Conservation (phyloP, 345 rosid genomes). For the sweet orange (Citrus sinensis) region DVS_A1.0 CM039165.1:35422001-35422500, state of each 20-base stretch:
- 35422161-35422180: conserved; percentile 73
- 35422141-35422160: conserved; percentile 85
- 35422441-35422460: not conserved
- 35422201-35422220: conserved; percentile 77
- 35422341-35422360: not conserved
- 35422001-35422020: conserved; percentile 42
- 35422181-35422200: conserved; percentile 61
- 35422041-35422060: conserved; percentile 29
- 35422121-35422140: conserved; percentile 93
- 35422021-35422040: conserved; percentile 27
- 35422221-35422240: conserved; percentile 92
- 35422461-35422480: too few relatives aligned
- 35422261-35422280: not conserved
- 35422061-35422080: conserved; percentile 15
- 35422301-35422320: not conserved
- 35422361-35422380: not conserved
- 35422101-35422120: conserved; percentile 54
- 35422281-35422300: not conserved
- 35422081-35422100: conserved; percentile 14
- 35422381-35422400: not conserved
- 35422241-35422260: conserved; percentile 6
- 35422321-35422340: not conserved
- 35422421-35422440: not conserved
- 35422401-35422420: not conserved
- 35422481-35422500: not conserved